Conservation (phyloP, 1,139 yeast species). For the Fermentozyma sake region DNA sequence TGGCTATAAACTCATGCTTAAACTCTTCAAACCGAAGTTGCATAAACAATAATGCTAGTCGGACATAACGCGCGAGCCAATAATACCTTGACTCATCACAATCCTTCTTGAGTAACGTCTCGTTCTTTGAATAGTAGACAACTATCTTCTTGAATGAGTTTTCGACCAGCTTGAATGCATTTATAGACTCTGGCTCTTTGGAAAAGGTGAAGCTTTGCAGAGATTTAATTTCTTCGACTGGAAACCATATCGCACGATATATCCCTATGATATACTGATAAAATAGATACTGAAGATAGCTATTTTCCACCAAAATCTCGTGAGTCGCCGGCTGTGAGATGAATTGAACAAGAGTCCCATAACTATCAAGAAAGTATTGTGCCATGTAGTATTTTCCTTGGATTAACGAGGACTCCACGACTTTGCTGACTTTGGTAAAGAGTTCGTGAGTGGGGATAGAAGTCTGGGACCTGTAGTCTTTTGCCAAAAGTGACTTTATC, state of each 20-base stretch:
- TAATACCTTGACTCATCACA: conserved; percentile 12
- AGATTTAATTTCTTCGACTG: conserved; percentile 6
- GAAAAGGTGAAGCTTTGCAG: too few species aligned
- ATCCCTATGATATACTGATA: conserved; percentile 20
- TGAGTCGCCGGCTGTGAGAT: conserved; percentile 20
- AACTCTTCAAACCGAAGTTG: conserved; percentile 22
- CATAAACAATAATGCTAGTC: conserved; percentile 21
- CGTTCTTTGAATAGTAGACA: conserved; percentile 21
- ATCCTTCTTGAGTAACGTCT: conserved; percentile 9
- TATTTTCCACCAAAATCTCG: conserved; percentile 16
- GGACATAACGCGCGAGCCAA: conserved; percentile 19
- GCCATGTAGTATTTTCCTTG: conserved; percentile 19
- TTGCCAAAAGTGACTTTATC: too few species aligned
- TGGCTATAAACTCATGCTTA: conserved; percentile 16
- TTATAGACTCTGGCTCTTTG: too few species aligned
- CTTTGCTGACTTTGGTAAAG: conserved; percentile 7
- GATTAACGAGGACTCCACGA: conserved; percentile 12
- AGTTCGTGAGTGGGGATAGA: too few species aligned
- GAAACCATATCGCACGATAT: conserved; percentile 20
- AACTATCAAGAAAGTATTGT: conserved; percentile 14
- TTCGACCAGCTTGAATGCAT: conserved; percentile 14
- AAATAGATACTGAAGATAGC: conserved; percentile 24
- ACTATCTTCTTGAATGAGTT: conserved; percentile 17
- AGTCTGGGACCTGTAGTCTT: too few species aligned
- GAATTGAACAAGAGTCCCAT: conserved; percentile 18